Base-by-base conservation (phyloP, 2,329 filamentous ascomycete genomes). In the Neobulgaria alba region DNA sequence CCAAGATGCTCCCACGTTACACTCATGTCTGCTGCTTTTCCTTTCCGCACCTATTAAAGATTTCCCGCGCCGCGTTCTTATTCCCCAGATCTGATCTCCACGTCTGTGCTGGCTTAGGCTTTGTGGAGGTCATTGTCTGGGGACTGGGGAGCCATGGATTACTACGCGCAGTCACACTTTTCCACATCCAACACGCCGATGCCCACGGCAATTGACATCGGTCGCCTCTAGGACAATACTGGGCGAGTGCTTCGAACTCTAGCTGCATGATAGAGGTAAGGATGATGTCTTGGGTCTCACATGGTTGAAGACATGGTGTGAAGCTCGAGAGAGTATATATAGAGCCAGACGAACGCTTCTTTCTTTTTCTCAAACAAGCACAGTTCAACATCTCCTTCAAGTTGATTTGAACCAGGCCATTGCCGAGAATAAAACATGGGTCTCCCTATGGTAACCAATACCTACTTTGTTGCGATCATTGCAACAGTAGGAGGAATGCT, bases 391-490 rank as follows among this genome's bases (percentile, higher is more conserved):
- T 26, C 12, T 26, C 7, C 23, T 12, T 12, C 12, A 7, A 26
- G 12, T 12, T 26, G 23, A 26, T 26, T 12, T 26, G n/a, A 26
- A 12, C 23, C 7, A 12, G 23, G 23, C 23, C 23, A 26, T 26
- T 26, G 23, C 23, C 23, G 7, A 7, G 12, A 26, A 26, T 7
- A 12, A 26, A 26, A 7, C 23, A 26, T 26, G 23, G 23, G 23
- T 26, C 12, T 26, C 23, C 23, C 23, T 12, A 52, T 51, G 32
- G 45, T 49, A 10, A 41, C 46, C 10, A 51, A 51, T 31, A 45
- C 43, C 12, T 52, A 52, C 16, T 51, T 51, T 37, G 29, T 51
- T 30, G 49, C 47, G 17, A 39, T 46, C 5, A 43, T 46, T 34
- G 45, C 45, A 26, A 48, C 45, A 9, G 42, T 48, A 9, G 47